phyloP scores from a whole-genome alignment of 2,329 filamentous ascomycete genomes.

The Stachybotrys chartarum region DNA sequence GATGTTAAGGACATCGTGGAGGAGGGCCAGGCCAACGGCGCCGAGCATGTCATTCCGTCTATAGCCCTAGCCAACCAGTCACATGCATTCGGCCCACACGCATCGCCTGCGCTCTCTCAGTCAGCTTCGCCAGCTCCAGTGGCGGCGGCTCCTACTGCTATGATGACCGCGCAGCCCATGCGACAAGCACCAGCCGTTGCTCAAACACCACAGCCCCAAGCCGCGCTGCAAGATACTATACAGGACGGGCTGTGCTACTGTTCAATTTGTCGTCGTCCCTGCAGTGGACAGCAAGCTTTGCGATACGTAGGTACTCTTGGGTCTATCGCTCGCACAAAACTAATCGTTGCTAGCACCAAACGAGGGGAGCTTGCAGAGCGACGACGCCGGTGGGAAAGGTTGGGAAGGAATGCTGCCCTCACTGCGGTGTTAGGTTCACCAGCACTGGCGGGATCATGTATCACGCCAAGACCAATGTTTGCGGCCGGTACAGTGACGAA shows the following conservation, averaged over 20 bases:
- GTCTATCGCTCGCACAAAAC: too few species aligned
- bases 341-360: slow-evolving; percentile 17
- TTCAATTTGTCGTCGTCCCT: slow-evolving; percentile 23
- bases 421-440: slow-evolving; percentile 38
- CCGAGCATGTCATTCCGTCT: slow-evolving; percentile 22
- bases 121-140: background rate
- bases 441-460: slow-evolving; percentile 34
- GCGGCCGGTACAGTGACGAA: slow-evolving; percentile 29
- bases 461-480: slow-evolving; percentile 37
- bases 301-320: background rate
- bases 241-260: slow-evolving; percentile 11
- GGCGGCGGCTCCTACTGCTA: background rate
- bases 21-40: slow-evolving; percentile 18
- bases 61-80: background rate
- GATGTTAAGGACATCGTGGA: slow-evolving; percentile 42
- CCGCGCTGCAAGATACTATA: too few species aligned
- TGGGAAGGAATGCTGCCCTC: slow-evolving; percentile 30
- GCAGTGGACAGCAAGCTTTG: slow-evolving; percentile 13
- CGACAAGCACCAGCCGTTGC: background rate
- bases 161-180: background rate
- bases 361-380: slow-evolving; percentile 17
- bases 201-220: too few species aligned
- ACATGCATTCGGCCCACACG: background rate
- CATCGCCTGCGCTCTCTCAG: background rate
- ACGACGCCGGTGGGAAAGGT: slow-evolving; percentile 7